phyloP scores from a whole-genome alignment of 2,329 filamentous ascomycete genomes.

The Furcasterigmium sp. region DNA sequence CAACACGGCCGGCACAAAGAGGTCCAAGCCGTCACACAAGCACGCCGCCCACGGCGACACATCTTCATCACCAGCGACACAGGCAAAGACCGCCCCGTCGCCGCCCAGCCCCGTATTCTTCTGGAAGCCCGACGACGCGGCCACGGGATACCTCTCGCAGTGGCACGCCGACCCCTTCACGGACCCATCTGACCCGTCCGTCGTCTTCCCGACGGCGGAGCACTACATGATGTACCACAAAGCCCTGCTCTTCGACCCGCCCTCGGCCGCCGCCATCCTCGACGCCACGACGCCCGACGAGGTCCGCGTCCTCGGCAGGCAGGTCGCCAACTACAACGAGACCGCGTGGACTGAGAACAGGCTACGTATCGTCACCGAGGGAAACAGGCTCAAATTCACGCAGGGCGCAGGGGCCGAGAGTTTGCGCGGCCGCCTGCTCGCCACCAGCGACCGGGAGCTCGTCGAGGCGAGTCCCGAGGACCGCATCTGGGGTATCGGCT shows the following conservation, averaged over 20 bases:
- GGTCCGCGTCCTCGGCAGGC: conserved; percentile 50
- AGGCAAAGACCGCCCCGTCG: background rate
- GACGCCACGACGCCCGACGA: conserved; percentile 35
- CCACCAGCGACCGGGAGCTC: conserved; percentile 53
- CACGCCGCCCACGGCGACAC: background rate
- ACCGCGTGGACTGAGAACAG: conserved; percentile 46
- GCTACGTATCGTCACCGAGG: conserved; percentile 50
- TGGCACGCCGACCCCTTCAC: conserved; percentile 53
- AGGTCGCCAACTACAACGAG: conserved; percentile 46
- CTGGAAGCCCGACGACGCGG: conserved; percentile 39
- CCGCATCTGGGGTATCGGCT: conserved; percentile 63
- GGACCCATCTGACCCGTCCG: conserved; percentile 25
- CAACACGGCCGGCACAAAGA: background rate
- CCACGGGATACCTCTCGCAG: conserved; percentile 54
- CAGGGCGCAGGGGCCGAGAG: conserved; percentile 16
- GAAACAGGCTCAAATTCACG: conserved; percentile 56
- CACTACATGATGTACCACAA: conserved; percentile 54
- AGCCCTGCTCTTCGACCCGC: conserved; percentile 42
- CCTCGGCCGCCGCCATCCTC: conserved; percentile 43
- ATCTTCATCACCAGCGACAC: background rate
- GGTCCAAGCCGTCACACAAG: background rate
- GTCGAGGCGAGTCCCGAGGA: conserved; percentile 59
- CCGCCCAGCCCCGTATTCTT: conserved; percentile 30
- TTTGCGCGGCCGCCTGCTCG: conserved; percentile 44
- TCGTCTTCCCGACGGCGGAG: conserved; percentile 43